Evolutionary conservation across 257 asterid species (phyloP), one percentile per base, ranked within the genome.

Genomic region (Mentha longifolia): DNA sequence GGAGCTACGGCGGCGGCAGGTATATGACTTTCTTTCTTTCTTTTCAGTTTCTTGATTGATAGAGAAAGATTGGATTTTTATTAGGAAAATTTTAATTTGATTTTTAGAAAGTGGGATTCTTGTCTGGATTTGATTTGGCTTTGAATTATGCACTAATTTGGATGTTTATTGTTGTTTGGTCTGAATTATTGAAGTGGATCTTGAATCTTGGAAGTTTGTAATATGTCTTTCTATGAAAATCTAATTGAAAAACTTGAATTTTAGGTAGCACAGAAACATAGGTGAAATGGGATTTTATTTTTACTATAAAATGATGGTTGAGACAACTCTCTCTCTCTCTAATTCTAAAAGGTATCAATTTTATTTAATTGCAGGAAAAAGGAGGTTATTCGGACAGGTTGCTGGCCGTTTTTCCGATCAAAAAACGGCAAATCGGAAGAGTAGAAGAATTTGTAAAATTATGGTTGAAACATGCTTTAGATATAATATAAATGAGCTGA

Each of bases 311-410:
- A 28, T 28, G 31, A 28, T 28, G 31, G 31, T 1, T 28, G 31
- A 28, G 31, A 28, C 31, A 28, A 28, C 31, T 1, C 2, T 28
- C 31, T 28, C 28, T 25, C 68, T 41, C 37, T 39, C 67, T 39
- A 39, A 20, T 1, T 50, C 30, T 11, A 70, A 58, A 15, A 17
- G 2, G 3, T 19, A 9, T 55, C 1, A 3, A 54, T 51, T 57
- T 79, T 66, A 43, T 6, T 39, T 37, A 37, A 39, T 37, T 87
- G 86, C 88, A 87, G 96, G 86, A 84, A 73, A 66, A 71, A 31
- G 59, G 65, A 61, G 5, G 86, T 84, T 11, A 60, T 76, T 30
- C 51, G 75, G 2, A 51, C 31, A 10, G 81, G 84, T 28, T 84
- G 87, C 62, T 85, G 82, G 82, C 72, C 90, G 4, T 79, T 84